Evolutionary conservation across 345 rosid species (phyloP).

Genomic region (Moringa oleifera): DNA sequence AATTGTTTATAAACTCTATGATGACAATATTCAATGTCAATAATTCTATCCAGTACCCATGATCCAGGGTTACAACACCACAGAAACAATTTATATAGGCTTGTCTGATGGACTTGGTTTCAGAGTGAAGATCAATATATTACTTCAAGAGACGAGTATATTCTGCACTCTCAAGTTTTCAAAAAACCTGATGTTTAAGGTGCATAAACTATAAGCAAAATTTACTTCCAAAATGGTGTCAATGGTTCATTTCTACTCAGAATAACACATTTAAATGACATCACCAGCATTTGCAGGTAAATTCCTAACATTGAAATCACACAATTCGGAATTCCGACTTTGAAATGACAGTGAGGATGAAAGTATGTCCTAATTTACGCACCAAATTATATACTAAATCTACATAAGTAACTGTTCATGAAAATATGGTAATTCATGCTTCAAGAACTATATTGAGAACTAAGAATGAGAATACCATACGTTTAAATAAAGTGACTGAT

Average conservation of each 20-base stretch:
- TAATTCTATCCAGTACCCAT: background rate
- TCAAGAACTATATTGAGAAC: background rate
- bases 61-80: background rate
- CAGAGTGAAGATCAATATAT: background rate
- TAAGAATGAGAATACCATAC: background rate
- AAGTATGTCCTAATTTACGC: too few species aligned
- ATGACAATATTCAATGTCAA: background rate
- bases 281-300: background rate
- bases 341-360: too few species aligned
- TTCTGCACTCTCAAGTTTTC: background rate
- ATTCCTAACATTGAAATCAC: too few species aligned
- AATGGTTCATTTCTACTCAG: background rate
- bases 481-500: background rate
- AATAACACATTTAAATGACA: too few species aligned
- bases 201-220: background rate
- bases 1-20: too few species aligned
- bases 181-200: conserved; percentile 1
- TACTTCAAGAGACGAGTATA: background rate
- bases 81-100: background rate
- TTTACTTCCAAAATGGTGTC: background rate
- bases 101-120: background rate
- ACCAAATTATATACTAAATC: too few species aligned
- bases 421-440: too few species aligned
- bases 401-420: too few species aligned
- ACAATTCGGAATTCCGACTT: too few species aligned